Evolutionary conservation across 192 early-diverging fungal species (phyloP).

Genomic region (Powellomyces hirtus): DNA sequence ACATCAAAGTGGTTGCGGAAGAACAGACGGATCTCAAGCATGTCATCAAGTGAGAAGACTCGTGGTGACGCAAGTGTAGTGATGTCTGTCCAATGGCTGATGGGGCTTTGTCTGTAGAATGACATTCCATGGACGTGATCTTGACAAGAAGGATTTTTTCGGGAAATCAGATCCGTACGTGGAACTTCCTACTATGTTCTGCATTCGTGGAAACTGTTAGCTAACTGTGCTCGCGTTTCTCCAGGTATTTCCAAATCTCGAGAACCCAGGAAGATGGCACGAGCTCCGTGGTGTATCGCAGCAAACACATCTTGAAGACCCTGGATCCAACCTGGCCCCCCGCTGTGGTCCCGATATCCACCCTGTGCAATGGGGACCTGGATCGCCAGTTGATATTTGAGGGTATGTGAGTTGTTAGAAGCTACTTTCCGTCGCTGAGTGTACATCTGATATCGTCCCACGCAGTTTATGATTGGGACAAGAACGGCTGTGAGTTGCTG

Average conservation of each 20-base stretch:
- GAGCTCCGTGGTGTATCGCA: constrained; percentile 36
- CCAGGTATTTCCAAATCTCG: constrained; percentile 3
- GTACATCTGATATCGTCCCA: background rate
- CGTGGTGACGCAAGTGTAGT: constrained; percentile 8
- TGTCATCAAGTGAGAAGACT: constrained; percentile 34
- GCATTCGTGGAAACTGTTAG: no score
- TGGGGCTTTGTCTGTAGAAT: background rate
- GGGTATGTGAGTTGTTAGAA: constrained; percentile 3
- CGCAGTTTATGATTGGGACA: constrained; percentile 14
- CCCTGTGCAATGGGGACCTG: constrained; percentile 18
- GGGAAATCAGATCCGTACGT: constrained; percentile 33
- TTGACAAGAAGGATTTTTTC: constrained; percentile 38
- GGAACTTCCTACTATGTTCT: no score
- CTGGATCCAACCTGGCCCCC: constrained; percentile 24
- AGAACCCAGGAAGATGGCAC: constrained; percentile 15
- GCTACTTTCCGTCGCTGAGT: no score
- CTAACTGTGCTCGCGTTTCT: no score
- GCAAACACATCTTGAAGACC: constrained; percentile 32
- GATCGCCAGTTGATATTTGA: constrained; percentile 16
- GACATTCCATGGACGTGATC: constrained; percentile 4
- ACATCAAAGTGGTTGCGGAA: constrained; percentile 45
- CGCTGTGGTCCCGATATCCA: background rate
- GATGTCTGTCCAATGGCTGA: background rate
- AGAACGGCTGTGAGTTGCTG: background rate
- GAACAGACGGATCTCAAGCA: constrained; percentile 31